Evolutionary conservation across 345 rosid species (phyloP), one percentile per base, ranked within the genome.

Genomic region (Tarenaya hassleriana): DNA sequence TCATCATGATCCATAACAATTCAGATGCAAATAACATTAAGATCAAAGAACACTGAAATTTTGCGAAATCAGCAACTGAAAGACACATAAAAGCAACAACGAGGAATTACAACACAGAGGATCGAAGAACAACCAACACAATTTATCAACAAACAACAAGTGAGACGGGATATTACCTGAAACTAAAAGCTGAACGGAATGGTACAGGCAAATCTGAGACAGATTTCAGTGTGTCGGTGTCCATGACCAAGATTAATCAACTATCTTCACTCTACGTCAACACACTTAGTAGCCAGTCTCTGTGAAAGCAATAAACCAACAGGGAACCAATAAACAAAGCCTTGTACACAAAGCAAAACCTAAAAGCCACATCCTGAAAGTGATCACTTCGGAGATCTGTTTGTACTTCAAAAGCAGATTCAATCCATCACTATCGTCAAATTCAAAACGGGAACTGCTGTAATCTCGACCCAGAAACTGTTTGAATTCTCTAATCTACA

Each of bases 221-320:
- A 10, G 95, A 87, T 74, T 82, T 87, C 33, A 91, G 64, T 20
- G 88, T 15, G 47, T 77, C 77, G 10, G 80, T 71, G 66, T 91
- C 98, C 96, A 84, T 87, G 10, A 21, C 47, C 19, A 52, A 31
- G 40, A 5, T 24, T n/a, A 24, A 3, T 29, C 31, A 15, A 37
- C 62, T 48, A 47, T 52, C 73, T 71, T 67, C 41, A 56, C 18
- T 15, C 41, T 42, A 13, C 15, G 41, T 3, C 3, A 2, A 37
- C 15, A 37, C 11, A 10, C 3, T 16, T 18, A 33, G 38, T 18
- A 52, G 32, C 32, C 15, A 37, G 41, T 37, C 15, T 37, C 41
- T 10, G 44, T 21, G 12, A 42, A 16, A 35, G 3, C 40, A 3
- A n/a, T 35, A 35, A 35, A 35, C 40, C 11, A 35, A 11, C 10